Base-by-base conservation (phyloP, 2,329 filamentous ascomycete genomes). In the Penicillium sp. region DNA sequence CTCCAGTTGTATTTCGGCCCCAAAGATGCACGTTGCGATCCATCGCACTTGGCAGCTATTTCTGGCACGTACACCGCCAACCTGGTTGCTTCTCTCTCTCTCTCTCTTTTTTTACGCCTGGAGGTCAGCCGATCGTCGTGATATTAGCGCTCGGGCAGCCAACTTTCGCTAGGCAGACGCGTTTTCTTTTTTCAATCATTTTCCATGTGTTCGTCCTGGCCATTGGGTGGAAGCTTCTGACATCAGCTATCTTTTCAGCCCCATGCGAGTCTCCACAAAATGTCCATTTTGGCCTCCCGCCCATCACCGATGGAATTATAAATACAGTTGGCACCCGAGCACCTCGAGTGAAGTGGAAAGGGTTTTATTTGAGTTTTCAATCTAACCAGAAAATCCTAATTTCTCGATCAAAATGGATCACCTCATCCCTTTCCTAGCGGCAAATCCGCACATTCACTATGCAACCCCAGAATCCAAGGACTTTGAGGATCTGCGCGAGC, bases 361-460 rank as follows among this genome's bases (percentile, higher is more conserved):
- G 26, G 17, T 43, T 21, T 29, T 3, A 23, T 8, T 24, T n/a
- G n/a, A n/a, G n/a, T n/a, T n/a, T n/a, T n/a, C n/a, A n/a, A n/a
- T n/a, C n/a, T n/a, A n/a, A n/a, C n/a, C n/a, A n/a, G n/a, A 7
- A 23, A n/a, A 24, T n/a, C n/a, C n/a, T 26, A 15, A 12, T 7
- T n/a, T 10, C 21, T 1, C 2, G 10, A 21, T 15, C 17, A 13
- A 1, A 7, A 56, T 56, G 53, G 39, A 56, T 15, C 32, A 44
- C 26, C 32, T 56, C 10, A 48, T n/a, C 4, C 7, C 41, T 3
- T 60, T 60, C n/a, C 49, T 58, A n/a, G 20, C 15, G 3, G 36
- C 43, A 9, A 42, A 53, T 62, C 36, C 49, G 9, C 42, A 56
- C 18, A 60, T 61, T 20, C 49, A 24, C 9, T 29, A 53, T 46